Percentiles rank a stretch among this genome's conserved stretches.
phyloP scores from a whole-genome alignment of 805 yeast genomes.

The Wickerhamomyces bovis region DNA sequence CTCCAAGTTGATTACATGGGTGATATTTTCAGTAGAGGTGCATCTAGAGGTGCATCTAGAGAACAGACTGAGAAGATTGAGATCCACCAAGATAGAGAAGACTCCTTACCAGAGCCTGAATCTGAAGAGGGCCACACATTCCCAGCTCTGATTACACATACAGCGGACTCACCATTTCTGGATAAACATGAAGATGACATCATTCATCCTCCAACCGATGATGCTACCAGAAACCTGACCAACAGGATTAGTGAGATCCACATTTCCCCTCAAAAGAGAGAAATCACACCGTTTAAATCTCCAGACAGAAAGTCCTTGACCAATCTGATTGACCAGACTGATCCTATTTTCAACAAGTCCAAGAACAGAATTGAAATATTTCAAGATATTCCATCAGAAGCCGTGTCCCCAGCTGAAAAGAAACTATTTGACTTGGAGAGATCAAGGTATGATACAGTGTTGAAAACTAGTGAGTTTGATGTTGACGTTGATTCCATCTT shows the following conservation, averaged over 20 bases:
- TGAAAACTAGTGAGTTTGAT: slow-evolving; percentile 4
- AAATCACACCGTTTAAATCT: not conserved
- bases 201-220: slow-evolving; percentile 13
- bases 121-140: slow-evolving; percentile 1
- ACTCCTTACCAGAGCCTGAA: not conserved
- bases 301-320: slow-evolving; percentile 15
- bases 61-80: slow-evolving; percentile 4
- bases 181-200: slow-evolving; percentile 14
- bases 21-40: slow-evolving; percentile 13
- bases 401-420: slow-evolving; percentile 2
- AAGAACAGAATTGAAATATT: slow-evolving; percentile 19
- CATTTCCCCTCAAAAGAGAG: slow-evolving; percentile 21
- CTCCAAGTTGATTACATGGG: slow-evolving; percentile 16
- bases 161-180: slow-evolving; percentile 17
- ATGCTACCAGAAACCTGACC: slow-evolving; percentile 17
- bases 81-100: slow-evolving; percentile 1
- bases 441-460: slow-evolving; percentile 5
- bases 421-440: slow-evolving; percentile 17
- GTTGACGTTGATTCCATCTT: slow-evolving; percentile 9
- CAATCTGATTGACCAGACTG: slow-evolving; percentile 16
- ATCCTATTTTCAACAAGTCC: slow-evolving; percentile 19
- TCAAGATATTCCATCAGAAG: slow-evolving; percentile 14
- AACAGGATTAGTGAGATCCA: slow-evolving; percentile 16
- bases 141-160: not conserved
- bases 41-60: slow-evolving; percentile 2